phyloP scores from a whole-genome alignment of 2,329 filamentous ascomycete species.

The Fusarium scirpi region DNA sequence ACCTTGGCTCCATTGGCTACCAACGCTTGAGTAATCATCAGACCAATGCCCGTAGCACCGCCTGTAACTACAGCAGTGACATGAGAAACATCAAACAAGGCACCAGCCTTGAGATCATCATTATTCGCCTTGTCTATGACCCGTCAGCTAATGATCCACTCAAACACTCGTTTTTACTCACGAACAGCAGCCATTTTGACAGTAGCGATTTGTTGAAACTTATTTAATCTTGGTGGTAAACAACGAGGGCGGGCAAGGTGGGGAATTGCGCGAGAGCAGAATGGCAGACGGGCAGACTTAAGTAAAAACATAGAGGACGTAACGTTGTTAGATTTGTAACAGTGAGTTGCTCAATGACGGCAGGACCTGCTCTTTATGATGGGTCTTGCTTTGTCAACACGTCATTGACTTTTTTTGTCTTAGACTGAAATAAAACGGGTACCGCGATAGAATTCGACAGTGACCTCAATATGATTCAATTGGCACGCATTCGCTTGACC shows the following conservation, averaged over 20 bases:
- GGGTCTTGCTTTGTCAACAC: background rate
- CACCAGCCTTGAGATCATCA: background rate
- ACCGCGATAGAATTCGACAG: too few relatives aligned
- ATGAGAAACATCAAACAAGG: constrained; percentile 12
- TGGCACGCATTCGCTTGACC: too few relatives aligned
- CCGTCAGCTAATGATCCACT: background rate
- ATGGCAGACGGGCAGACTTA: background rate
- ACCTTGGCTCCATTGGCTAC: constrained; percentile 15
- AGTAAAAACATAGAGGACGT: background rate
- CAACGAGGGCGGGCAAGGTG: background rate
- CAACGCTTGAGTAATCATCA: constrained; percentile 8
- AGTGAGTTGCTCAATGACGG: background rate
- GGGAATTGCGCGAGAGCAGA: background rate
- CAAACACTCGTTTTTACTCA: too few relatives aligned
- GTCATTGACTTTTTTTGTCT: constrained; percentile 1
- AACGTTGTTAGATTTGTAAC: background rate
- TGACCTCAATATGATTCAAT: background rate
- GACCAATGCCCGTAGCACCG: constrained; percentile 2
- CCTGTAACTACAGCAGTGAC: constrained; percentile 6
- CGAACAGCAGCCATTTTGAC: background rate
- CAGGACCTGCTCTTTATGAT: background rate
- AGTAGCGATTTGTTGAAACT: background rate
- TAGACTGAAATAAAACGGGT: background rate
- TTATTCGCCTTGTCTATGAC: constrained; percentile 2
- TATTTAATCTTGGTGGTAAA: background rate